Percentiles rank a stretch among this genome's conserved stretches.
These are phyloP conservation scores for Hsuehochloa calcarea DNA, from an alignment of 176 grass and related monocot species.

Conservation along the genomic window DNA sequence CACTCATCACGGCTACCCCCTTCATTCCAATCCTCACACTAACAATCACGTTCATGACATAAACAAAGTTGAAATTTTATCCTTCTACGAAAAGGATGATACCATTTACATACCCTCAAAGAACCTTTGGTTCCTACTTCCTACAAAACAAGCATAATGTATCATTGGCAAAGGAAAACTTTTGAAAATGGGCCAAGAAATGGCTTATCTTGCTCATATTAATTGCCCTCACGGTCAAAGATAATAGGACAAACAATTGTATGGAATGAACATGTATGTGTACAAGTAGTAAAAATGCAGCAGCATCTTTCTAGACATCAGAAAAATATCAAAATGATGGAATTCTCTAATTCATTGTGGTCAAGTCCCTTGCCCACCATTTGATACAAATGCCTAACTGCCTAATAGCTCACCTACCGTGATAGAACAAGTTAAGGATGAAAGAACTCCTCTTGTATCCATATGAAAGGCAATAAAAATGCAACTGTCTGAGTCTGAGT, in stretches of 20 bases:
- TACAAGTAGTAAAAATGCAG: conserved; percentile 2
- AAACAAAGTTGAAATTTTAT: neutral
- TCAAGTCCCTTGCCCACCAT: neutral
- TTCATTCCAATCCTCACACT: no score
- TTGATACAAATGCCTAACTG: neutral
- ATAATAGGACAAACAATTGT: neutral
- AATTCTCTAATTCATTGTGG: neutral
- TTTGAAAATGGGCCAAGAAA: neutral
- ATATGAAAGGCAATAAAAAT: neutral
- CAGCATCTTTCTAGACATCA: neutral
- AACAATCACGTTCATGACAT: no score
- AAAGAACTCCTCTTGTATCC: neutral
- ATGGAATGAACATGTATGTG: neutral
- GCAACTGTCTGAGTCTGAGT: neutral
- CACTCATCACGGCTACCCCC: no score
- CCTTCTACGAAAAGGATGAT: neutral
- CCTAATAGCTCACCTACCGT: neutral
- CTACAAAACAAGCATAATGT: neutral
- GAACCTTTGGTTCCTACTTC: neutral
- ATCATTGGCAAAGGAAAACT: neutral
- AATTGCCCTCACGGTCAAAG: neutral
- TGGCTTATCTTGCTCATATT: neutral
- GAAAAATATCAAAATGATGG: neutral
- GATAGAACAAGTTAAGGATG: neutral
- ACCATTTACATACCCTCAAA: conserved; percentile 5